Evolutionary conservation across 768 basidiomycete genomes (phyloP), one percentile per base, ranked within the genome.

Genomic region (Rhodosporidiobolus odoratus): DNA sequence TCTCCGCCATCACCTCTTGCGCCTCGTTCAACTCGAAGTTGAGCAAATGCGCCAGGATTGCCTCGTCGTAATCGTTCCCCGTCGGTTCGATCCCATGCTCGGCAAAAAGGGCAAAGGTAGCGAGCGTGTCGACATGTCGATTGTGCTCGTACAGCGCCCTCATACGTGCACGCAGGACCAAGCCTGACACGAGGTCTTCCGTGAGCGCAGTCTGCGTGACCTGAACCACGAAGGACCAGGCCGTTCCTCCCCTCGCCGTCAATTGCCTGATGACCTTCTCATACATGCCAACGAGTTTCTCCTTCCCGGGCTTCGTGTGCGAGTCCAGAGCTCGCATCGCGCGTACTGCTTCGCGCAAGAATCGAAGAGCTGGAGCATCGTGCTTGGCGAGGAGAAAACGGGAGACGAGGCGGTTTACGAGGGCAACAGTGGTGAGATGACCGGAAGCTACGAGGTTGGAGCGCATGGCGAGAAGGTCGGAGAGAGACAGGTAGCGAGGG

Each of bases 1-100:
- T 71, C 38, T 62, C 64, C 21, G 50, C 62, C 5, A 71, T 43
- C 1, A 64, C 57, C 2, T 10, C 43, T 32, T 71, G 66, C 25
- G 74, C 74, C 16, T 19, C 32, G 8, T 25, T 6, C 3, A 75
- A 52, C 21, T 71, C 47, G 30, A 35, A 45, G 34, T 59, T 62
- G 34, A 53, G 45, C 21, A 75, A 57, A 10, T 61, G 45, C 2
- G 69, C 69, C 30, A 43, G 37, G 35, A 71, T 58, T 21, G 59
- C 63, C 23, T 66, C 64, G 67, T 71, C 69, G 65, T 54, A 69
- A 8, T 58, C 67, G 2, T 12, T n/a, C 3, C 60, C 56, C 17
- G 34, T 12, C 8, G 56, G 63, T 21, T 52, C 40, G 53, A 70
- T 1, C 17, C 35, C 50, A 57, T 40, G 34, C 56, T 35, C 5